A percentile compares a stretch with the other conserved stretches of the same genome.
These are phyloP conservation scores for Candida berthetii DNA, from an alignment of 805 yeast genomes.

Conservation along the genomic window DNA sequence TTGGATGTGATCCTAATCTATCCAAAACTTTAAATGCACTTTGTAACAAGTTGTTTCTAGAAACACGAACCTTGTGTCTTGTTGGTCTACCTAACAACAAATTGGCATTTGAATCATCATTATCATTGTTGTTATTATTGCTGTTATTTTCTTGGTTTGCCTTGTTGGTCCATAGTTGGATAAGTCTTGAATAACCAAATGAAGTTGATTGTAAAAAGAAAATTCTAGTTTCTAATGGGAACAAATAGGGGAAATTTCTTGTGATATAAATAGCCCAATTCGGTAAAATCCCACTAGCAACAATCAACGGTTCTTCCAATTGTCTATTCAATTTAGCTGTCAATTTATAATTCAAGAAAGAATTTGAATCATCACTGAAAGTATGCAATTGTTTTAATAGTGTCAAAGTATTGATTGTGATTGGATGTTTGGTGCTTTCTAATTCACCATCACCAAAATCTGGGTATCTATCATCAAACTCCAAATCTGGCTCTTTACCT, in stretches of 20 bases:
- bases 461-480: slow-evolving; percentile 23
- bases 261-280: slow-evolving; percentile 78
- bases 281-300: slow-evolving; percentile 83
- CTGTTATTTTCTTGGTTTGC: slow-evolving; percentile 30
- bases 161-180: slow-evolving; percentile 67
- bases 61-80: slow-evolving; percentile 73
- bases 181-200: slow-evolving; percentile 80
- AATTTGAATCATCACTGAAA: slow-evolving; percentile 10
- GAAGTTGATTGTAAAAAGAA: slow-evolving; percentile 82
- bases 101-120: slow-evolving; percentile 15
- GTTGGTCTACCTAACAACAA: slow-evolving; percentile 69
- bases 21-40: slow-evolving; percentile 78
- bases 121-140: slow-evolving; percentile 22
- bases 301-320: slow-evolving; percentile 81
- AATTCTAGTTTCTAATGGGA: slow-evolving; percentile 77
- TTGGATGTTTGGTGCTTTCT: slow-evolving; percentile 23
- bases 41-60: slow-evolving; percentile 62
- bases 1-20: slow-evolving; percentile 72
- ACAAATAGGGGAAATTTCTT: slow-evolving; percentile 69
- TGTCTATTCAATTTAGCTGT: slow-evolving; percentile 85
- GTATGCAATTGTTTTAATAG: slow-evolving; percentile 43
- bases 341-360: slow-evolving; percentile 70
- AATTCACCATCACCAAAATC: slow-evolving; percentile 20
- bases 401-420: slow-evolving; percentile 31
- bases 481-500: slow-evolving; percentile 17